A percentile compares a stretch with the other conserved stretches of the same genome.
phyloP scores from a whole-genome alignment of 768 basidiomycete species.

The Mycena galopus region DNA sequence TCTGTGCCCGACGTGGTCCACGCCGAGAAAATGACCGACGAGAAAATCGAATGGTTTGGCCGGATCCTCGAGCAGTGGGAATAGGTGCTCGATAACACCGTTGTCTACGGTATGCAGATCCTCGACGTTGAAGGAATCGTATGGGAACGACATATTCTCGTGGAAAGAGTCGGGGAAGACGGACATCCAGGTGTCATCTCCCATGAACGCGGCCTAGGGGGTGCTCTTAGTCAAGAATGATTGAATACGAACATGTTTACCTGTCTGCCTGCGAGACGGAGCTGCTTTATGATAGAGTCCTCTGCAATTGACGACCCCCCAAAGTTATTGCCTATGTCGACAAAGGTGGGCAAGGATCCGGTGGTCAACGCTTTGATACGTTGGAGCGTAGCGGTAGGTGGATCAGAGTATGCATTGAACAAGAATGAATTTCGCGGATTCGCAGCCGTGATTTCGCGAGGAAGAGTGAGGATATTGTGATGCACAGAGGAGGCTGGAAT shows the following conservation, averaged over 20 bases:
- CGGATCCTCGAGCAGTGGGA: slow-evolving; percentile 76
- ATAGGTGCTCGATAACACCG: slow-evolving; percentile 87
- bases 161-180: slow-evolving; percentile 86
- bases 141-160: slow-evolving; percentile 82
- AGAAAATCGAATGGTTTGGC: slow-evolving; percentile 83
- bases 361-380: slow-evolving; percentile 96
- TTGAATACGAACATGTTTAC: slow-evolving; percentile 52
- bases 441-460: slow-evolving; percentile 73
- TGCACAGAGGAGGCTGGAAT: slow-evolving; percentile 74
- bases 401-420: slow-evolving; percentile 92
- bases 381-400: slow-evolving; percentile 95
- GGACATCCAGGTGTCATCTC: slow-evolving; percentile 97
- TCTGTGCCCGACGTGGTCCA: slow-evolving; percentile 96
- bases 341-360: slow-evolving; percentile 94
- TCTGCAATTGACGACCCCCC: slow-evolving; percentile 88
- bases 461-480: slow-evolving; percentile 87
- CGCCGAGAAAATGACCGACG: slow-evolving; percentile 94
- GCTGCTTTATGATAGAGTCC: slow-evolving; percentile 88
- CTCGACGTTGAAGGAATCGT: slow-evolving; percentile 98
- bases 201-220: slow-evolving; percentile 86
- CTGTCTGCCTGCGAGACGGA: slow-evolving; percentile 69
- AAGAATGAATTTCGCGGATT: slow-evolving; percentile 84
- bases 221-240: slow-evolving; percentile 33
- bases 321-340: slow-evolving; percentile 95
- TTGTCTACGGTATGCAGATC: slow-evolving; percentile 96